phyloP scores from a whole-genome alignment of 345 rosid genomes.

The Acer campestre region DNA sequence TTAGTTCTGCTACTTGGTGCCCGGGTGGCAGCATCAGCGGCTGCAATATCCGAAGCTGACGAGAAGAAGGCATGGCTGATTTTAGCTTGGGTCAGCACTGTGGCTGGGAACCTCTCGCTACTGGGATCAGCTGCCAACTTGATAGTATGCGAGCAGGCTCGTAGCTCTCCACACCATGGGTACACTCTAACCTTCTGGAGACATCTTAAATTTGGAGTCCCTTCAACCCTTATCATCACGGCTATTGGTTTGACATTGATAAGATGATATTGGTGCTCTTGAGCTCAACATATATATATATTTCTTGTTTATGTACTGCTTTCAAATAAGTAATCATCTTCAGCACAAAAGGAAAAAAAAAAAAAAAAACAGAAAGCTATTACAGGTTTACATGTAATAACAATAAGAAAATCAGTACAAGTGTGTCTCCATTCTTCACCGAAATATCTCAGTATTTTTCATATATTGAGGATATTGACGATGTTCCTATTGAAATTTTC shows the following conservation, averaged over 20 bases:
- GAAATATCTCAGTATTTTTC: too few relatives aligned
- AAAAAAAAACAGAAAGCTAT: too few relatives aligned
- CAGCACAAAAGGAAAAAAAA: too few relatives aligned
- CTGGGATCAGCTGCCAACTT: slow-evolving; percentile 88
- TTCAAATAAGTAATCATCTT: too few relatives aligned
- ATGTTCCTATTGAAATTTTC: too few relatives aligned
- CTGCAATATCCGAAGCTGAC: slow-evolving; percentile 44
- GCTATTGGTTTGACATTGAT: slow-evolving; percentile 63
- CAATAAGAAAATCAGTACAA: too few relatives aligned
- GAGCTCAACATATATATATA: background rate
- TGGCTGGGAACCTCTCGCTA: slow-evolving; percentile 84
- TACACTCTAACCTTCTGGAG: slow-evolving; percentile 71
- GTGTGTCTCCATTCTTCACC: too few relatives aligned
- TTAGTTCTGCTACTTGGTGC: slow-evolving; percentile 78
- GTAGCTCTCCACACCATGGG: slow-evolving; percentile 45
- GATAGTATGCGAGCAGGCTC: slow-evolving; percentile 89
- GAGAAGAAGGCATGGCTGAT: slow-evolving; percentile 89
- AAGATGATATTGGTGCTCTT: slow-evolving; percentile 24
- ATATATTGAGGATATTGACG: too few relatives aligned
- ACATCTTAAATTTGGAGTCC: slow-evolving; percentile 75
- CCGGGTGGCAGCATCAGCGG: slow-evolving; percentile 73
- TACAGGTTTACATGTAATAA: too few relatives aligned
- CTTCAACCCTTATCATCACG: slow-evolving; percentile 71
- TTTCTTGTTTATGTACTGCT: too few relatives aligned
- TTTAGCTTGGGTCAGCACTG: slow-evolving; percentile 84